Base-by-base conservation (phyloP, 768 basidiomycete genomes). In the Rhodotorula kratochvilovae region DNA sequence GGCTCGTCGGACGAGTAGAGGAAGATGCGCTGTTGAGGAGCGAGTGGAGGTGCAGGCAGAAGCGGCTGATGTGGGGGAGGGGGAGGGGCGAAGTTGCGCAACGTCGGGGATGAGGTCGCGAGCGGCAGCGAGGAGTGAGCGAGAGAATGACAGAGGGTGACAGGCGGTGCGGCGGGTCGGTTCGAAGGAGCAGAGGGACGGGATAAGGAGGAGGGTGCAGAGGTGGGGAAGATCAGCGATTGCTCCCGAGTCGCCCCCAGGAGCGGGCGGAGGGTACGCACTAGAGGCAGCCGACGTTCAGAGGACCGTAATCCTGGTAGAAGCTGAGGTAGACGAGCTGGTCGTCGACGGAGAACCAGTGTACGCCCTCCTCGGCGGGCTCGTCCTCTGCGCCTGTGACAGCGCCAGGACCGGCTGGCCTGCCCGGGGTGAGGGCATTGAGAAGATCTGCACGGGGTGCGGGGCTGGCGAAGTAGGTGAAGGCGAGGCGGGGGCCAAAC, bases 321-420 rank as follows among this genome's bases (percentile, higher is more conserved):
- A 96, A 96, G 43, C 90, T 91, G 74, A 92, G 85, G 83, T 96
- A 96, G 76, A 89, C 85, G 48, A 96, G 85, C 75, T 92, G 89
- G 84, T 93, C 89, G 81, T 96, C 92, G 82, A 95, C 87, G 67
- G 90, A 91, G 83, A 95, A 92, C 82, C 89, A 95, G 82, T 91
- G 90, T 80, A 90, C 91, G n/a, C 68, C 63, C 33, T 71, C 53
- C 58, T 43, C 39, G 43, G 57, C 36, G 4, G 35, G 35, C 21
- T 54, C 39, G n/a, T 4, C 50, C 1, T 17, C 48, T 29, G 25
- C 21, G n/a, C 25, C 12, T 31, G 45, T 45, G n/a, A 45, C 25
- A 13, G 21, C 59, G 2, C 21, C 43, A 33, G 50, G 3, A 2
- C 21, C 42, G 3, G 36, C 35, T 13, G 57, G 61, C 13, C 29